These are phyloP conservation scores for Cerioporus squamosus DNA, from an alignment of 1,284 basidiomycete genomes.

Conservation along the genomic window DNA sequence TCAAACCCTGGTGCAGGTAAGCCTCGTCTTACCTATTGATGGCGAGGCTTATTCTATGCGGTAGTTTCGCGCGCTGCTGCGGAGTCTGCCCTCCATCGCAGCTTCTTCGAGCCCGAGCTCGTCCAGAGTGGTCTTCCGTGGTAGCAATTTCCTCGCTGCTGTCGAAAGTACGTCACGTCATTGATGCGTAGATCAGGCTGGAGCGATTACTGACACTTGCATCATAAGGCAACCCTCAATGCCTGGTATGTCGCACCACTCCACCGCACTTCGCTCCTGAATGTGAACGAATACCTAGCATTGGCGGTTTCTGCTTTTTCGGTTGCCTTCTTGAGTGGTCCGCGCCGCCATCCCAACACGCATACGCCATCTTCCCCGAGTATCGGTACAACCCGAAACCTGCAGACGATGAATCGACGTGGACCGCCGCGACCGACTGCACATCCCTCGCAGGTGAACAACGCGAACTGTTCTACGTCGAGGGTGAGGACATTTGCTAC, in stretches of 20 bases:
- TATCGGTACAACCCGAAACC: constrained; percentile 8
- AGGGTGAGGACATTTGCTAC: constrained; percentile 14
- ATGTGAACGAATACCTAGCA: neutral
- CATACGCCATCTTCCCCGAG: constrained; percentile 10
- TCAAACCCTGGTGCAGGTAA: neutral
- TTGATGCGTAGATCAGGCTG: neutral
- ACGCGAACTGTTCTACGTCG: constrained; percentile 16
- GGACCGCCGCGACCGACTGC: constrained; percentile 10
- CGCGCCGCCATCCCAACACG: constrained; percentile 12
- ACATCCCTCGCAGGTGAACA: constrained; percentile 10
- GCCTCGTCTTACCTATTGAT: no score
- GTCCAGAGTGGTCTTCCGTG: constrained; percentile 8
- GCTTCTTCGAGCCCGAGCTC: neutral
- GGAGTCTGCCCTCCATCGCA: neutral
- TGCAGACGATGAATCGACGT: neutral
- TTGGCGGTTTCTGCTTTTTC: constrained; percentile 16
- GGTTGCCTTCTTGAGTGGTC: constrained; percentile 8
- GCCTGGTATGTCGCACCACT: constrained; percentile 7
- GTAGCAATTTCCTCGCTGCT: constrained; percentile 7
- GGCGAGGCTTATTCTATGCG: neutral
- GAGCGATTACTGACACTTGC: neutral
- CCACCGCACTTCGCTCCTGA: no score
- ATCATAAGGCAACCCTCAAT: constrained; percentile 2
- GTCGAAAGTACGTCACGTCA: constrained; percentile 1
- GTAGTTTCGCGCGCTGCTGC: constrained; percentile 6